These are phyloP conservation scores for Mariannaea sp. DNA, from an alignment of 2,329 filamentous ascomycete genomes.

Conservation along the genomic window DNA sequence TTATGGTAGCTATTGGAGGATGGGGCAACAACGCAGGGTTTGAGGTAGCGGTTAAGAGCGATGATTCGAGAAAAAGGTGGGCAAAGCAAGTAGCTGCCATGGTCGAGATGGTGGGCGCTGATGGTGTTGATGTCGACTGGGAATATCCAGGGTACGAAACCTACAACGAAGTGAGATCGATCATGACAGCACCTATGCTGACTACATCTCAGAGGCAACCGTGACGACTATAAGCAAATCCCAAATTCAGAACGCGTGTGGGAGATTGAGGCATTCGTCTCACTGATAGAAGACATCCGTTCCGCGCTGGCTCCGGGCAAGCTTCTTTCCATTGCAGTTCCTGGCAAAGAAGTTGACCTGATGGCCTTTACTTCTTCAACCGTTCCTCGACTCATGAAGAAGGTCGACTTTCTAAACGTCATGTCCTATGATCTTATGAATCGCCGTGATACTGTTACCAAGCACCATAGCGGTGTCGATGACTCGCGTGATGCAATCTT, in stretches of 20 bases:
- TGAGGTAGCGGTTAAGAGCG: slow-evolving; percentile 57
- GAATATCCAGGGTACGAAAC: slow-evolving; percentile 58
- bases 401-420: slow-evolving; percentile 70
- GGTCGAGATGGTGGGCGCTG: slow-evolving; percentile 65
- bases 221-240: slow-evolving; percentile 68
- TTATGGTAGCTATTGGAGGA: slow-evolving; percentile 74
- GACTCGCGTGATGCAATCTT: slow-evolving; percentile 60
- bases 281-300: slow-evolving; percentile 63
- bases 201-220: slow-evolving; percentile 59
- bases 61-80: slow-evolving; percentile 59
- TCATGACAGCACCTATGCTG: background rate
- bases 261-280: slow-evolving; percentile 68
- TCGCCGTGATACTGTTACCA: slow-evolving; percentile 66
- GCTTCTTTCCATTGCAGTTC: slow-evolving; percentile 70
- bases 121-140: slow-evolving; percentile 71
- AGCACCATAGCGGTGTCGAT: slow-evolving; percentile 67
- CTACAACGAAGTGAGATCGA: background rate
- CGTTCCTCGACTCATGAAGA: slow-evolving; percentile 60
- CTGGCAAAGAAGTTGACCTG: slow-evolving; percentile 67
- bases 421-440: slow-evolving; percentile 76
- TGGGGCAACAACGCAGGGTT: slow-evolving; percentile 75
- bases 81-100: slow-evolving; percentile 67
- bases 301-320: slow-evolving; percentile 59
- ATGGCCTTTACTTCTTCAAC: slow-evolving; percentile 66
- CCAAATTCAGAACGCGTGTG: slow-evolving; percentile 64